Percentiles rank a stretch among this genome's conserved stretches.
Evolutionary conservation across 306 rosid species (phyloP).

Genomic region (Citrullus amarus): DNA sequence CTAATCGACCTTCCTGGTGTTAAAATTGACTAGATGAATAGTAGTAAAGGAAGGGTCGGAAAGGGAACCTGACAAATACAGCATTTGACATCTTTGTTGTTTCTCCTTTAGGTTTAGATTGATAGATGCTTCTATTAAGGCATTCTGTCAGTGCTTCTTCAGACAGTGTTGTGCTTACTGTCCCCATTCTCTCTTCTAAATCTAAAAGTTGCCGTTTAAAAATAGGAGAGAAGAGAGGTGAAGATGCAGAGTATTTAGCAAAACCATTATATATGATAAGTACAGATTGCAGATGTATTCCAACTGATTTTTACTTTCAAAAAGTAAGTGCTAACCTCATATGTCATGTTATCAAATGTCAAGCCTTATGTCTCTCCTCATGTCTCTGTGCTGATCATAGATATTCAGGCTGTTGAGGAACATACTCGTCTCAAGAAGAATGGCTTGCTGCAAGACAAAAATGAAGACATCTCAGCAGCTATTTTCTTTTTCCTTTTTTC

Average conservation of each 20-base stretch:
- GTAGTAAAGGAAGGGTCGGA: neutral
- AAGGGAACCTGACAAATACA: constrained; percentile 79
- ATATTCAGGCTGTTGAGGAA: constrained; percentile 64
- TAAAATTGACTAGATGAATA: neutral
- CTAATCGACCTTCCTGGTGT: neutral
- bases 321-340: constrained; percentile 56
- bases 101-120: constrained; percentile 25
- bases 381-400: constrained; percentile 88
- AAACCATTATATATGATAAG: neutral
- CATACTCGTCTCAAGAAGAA: constrained; percentile 69
- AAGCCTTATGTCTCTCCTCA: constrained; percentile 97
- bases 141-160: constrained; percentile 69
- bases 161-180: constrained; percentile 81
- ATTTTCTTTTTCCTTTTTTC: too few relatives aligned
- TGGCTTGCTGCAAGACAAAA: constrained; percentile 61
- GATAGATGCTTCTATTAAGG: constrained; percentile 43
- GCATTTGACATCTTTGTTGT: constrained; percentile 53
- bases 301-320: neutral
- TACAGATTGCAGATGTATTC: neutral
- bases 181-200: constrained; percentile 95
- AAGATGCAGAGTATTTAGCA: neutral
- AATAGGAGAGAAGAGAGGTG: neutral
- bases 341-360: constrained; percentile 95
- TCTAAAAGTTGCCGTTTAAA: constrained; percentile 73
- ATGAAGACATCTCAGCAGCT: neutral